Base-by-base conservation (phyloP, 495 filamentous ascomycete genomes). In the Cudoniella acicularis region DNA sequence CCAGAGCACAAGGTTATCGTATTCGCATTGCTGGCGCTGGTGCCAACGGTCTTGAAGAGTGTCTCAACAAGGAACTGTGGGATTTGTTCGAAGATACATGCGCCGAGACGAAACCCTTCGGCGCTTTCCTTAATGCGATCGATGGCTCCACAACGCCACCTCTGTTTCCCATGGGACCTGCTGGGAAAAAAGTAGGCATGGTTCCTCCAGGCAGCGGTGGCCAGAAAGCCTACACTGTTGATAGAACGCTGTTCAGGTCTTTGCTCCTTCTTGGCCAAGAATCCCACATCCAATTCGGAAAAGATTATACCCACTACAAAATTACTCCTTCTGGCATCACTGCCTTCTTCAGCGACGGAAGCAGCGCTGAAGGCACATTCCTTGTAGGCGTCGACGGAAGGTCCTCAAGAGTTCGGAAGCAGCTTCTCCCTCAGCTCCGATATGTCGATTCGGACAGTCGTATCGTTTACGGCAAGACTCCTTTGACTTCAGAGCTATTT, bases 341-440 rank as follows among this genome's bases (percentile, higher is more conserved):
- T 0, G 55, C 67, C 0, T 51, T 54, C 26, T 79, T 79, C 61
- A 53, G 56, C 11, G 75, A 79, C 50, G 74, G 72, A 11, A 73
- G 67, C 6, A 49, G 41, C 0, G 69, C 59, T 3, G 62, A 24
- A 2, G 77, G 73, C 1, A 67, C 59, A 0, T 36, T 77, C 0
- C 60, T 79, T 0, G 64, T 79, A 17, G 77, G 77, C 2, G 70
- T 73, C 9, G 77, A 79, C 24, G 76, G 77, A 2, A 63, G 70
- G 0, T 65, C 65, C 17, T 78, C 75, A 10, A 50, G 42, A 13
- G 72, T 72, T 1, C 65, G 77, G 10, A 27, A 68, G 8, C 49
- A 62, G 1, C 52, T 77, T 3, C 61, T 79, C 10, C 78, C 79
- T 10, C 48, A 71, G 13, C 74, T 70, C 52, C 59, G 61, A 23